Evolutionary conservation across 148 eudicot genomes (phyloP).

Genomic region (Pouteria glomerata): DNA sequence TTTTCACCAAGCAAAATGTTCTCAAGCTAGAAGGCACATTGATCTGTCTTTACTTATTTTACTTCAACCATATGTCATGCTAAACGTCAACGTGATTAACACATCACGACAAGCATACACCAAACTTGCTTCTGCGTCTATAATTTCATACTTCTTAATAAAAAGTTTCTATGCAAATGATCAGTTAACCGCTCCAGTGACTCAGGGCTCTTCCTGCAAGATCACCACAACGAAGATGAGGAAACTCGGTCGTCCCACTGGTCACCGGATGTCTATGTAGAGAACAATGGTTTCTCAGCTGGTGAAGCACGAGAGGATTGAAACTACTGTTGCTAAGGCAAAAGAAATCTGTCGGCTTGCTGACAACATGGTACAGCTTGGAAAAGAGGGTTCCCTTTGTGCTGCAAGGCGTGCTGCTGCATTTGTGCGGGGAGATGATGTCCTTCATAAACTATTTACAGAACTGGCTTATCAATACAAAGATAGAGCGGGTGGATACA

Average conservation of each 20-base stretch:
- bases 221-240: constrained; percentile 76
- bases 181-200: too few species aligned
- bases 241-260: constrained; percentile 85
- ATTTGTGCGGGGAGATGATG: constrained; percentile 96
- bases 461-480: constrained; percentile 92
- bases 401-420: constrained; percentile 91
- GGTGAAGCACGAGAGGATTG: constrained; percentile 90
- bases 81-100: too few species aligned
- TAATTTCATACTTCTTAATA: too few species aligned
- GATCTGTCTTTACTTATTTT: too few species aligned
- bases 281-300: constrained; percentile 97
- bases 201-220: background rate
- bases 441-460: constrained; percentile 83
- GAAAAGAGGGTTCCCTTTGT: constrained; percentile 91
- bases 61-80: too few species aligned
- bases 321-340: constrained; percentile 95
- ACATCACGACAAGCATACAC: too few species aligned
- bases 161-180: too few species aligned
- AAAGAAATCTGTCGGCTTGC: constrained; percentile 93
- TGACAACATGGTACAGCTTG: constrained; percentile 91
- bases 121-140: too few species aligned
- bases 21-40: too few species aligned
- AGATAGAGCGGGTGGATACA: constrained; percentile 95
- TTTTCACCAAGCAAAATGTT: too few species aligned
- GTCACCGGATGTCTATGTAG: constrained; percentile 82